phyloP scores from a whole-genome alignment of 441 rosid species.

The Populus hybrid region DNA sequence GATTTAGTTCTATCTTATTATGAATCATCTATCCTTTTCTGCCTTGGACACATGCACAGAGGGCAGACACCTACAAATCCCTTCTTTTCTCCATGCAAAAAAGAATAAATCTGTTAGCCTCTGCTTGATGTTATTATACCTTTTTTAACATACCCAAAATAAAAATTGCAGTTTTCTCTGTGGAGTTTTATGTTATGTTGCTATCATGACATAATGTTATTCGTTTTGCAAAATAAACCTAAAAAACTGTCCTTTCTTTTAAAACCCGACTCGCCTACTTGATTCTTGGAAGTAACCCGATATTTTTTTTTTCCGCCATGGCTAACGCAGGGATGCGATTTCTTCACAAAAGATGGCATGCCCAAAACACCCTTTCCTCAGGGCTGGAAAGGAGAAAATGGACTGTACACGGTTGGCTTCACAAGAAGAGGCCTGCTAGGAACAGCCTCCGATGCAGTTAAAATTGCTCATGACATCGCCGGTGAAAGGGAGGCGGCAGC shows the following conservation, averaged over 20 bases:
- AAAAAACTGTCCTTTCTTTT: not conserved
- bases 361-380: conserved; percentile 79
- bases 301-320: not conserved
- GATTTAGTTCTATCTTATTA: conserved; percentile 9
- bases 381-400: conserved; percentile 83
- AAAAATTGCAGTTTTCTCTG: not conserved
- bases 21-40: conserved; percentile 55
- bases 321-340: conserved; percentile 49
- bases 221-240: not conserved
- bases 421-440: conserved; percentile 81
- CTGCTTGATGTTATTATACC: conserved; percentile 17
- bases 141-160: no score
- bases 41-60: conserved; percentile 34
- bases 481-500: conserved; percentile 39
- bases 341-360: conserved; percentile 81
- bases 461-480: conserved; percentile 60
- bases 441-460: conserved; percentile 71
- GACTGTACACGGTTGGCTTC: conserved; percentile 85
- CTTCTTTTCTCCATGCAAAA: conserved; percentile 48
- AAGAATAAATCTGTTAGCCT: conserved; percentile 31
- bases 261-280: no score
- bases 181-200: conserved; percentile 16
- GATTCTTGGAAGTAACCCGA: not conserved
- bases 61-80: conserved; percentile 25
- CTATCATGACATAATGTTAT: conserved; percentile 23